Evolutionary conservation across 495 filamentous ascomycete species (phyloP), one percentile per base, ranked within the genome.

Genomic region (Darksidea phi): DNA sequence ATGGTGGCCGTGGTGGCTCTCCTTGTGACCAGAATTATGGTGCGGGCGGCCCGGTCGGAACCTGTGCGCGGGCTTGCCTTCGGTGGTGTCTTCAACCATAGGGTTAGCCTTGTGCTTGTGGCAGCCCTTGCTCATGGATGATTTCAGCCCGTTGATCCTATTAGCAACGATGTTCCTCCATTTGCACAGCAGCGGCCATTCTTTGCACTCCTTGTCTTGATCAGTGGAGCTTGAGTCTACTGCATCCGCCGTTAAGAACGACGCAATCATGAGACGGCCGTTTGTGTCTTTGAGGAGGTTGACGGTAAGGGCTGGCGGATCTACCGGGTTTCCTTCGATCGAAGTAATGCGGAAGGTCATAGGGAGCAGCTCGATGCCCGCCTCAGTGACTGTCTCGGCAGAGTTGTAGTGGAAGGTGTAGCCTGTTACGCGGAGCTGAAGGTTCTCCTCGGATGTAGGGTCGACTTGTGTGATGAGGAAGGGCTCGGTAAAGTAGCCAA

Each of bases 181-280:
- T 37, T 68, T 64, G 66, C 66, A 68, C 32, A 64, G 47, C n/a
- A 68, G 43, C 24, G 66, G 52, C 66, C 66, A 68, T 23, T 69
- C 57, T 42, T 65, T 61, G 53, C 62, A 65, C 26, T 69, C 66
- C 47, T 68, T 63, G 43, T 56, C 63, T 45, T 69, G 52, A 2
- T 63, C 66, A 24, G 53, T 59, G 6, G 62, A 57, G 54, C 61
- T 69, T n/a, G 38, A 21, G 20, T 61, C 61, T 6, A 32, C 42
- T 7, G 66, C 45, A 45, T 48, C 17, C 18, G 66, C 57, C 6
- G 61, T 48, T 41, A 59, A 11, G 62, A 65, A 66, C n/a, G 66
- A 65, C 3, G 66, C 66, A 48, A 69, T 69, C 66, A 65, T 69
- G 42, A 69, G 48, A 41, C 54, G 66, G 17, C 66, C 66, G 24